These are phyloP conservation scores for Venturia effusa DNA, from an alignment of 2,329 filamentous ascomycete species.

Conservation along the genomic window DNA sequence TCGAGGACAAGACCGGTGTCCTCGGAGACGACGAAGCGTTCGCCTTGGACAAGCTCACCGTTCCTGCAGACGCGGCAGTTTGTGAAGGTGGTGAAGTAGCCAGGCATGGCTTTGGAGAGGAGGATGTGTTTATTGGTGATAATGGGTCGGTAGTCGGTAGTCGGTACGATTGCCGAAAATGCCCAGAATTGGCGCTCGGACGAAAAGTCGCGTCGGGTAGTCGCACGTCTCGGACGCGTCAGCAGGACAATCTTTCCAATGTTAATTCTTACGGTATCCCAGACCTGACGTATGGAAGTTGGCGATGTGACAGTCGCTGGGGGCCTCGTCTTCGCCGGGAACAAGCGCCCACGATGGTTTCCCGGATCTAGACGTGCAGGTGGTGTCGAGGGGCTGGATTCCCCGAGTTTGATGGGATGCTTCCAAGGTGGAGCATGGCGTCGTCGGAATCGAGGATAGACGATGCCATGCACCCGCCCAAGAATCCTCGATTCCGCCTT, in stretches of 20 bases:
- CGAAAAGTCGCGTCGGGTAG: background rate
- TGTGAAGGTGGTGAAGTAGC: slow-evolving; percentile 35
- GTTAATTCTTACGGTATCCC: no score
- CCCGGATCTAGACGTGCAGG: no score
- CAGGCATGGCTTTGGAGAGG: slow-evolving; percentile 11
- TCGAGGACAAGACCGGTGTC: slow-evolving; percentile 33
- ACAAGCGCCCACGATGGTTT: no score
- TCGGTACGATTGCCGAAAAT: background rate
- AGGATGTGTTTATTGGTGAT: background rate
- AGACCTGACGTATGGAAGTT: no score
- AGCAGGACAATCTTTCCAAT: no score
- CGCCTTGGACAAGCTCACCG: slow-evolving; percentile 30
- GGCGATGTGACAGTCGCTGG: no score
- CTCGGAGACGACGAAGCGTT: slow-evolving; percentile 34
- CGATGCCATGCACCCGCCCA: background rate
- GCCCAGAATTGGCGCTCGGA: background rate
- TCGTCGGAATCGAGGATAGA: background rate
- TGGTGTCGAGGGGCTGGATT: no score
- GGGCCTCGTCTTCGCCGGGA: no score
- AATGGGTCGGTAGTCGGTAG: background rate
- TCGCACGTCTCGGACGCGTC: background rate
- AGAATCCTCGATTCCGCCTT: no score
- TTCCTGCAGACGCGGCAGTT: slow-evolving; percentile 35
- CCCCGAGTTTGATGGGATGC: background rate
- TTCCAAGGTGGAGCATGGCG: background rate